Evolutionary conservation across 805 yeast species (phyloP).

Genomic region (Pichia kluyveri): DNA sequence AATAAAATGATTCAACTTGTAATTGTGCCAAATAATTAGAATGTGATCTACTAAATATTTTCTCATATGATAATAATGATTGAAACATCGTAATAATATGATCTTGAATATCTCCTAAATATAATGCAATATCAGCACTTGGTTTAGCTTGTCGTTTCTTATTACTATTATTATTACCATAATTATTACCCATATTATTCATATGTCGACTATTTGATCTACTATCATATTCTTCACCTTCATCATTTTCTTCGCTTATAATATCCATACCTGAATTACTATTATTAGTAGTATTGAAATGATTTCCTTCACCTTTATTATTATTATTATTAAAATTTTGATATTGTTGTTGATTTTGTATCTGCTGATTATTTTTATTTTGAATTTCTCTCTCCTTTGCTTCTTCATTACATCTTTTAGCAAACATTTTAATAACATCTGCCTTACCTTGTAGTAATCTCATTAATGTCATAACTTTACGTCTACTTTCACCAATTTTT

Average conservation of each 20-base stretch:
- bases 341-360: too few species aligned
- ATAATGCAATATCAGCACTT: slow-evolving; percentile 83
- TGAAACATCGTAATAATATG: slow-evolving; percentile 95
- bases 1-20: slow-evolving; percentile 84
- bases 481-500: slow-evolving; percentile 80
- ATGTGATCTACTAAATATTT: slow-evolving; percentile 86
- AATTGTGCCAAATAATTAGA: slow-evolving; percentile 88
- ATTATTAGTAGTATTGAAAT: too few species aligned
- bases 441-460: slow-evolving; percentile 88
- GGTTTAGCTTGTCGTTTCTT: slow-evolving; percentile 41
- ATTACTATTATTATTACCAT: slow-evolving; percentile 8
- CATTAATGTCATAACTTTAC: slow-evolving; percentile 88
- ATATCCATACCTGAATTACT: too few species aligned
- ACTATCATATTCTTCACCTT: slow-evolving; percentile 1
- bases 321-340: background rate
- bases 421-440: slow-evolving; percentile 92
- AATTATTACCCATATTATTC: background rate
- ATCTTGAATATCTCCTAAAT: slow-evolving; percentile 93
- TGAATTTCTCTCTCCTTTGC: slow-evolving; percentile 14
- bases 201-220: slow-evolving; percentile 10
- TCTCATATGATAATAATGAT: slow-evolving; percentile 81
- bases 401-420: slow-evolving; percentile 86
- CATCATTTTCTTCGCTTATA: background rate
- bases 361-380: background rate
- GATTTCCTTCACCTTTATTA: background rate